Evolutionary conservation across 2,329 filamentous ascomycete genomes (phyloP), one percentile per base, ranked within the genome.

Genomic region (Fusarium falciforme): DNA sequence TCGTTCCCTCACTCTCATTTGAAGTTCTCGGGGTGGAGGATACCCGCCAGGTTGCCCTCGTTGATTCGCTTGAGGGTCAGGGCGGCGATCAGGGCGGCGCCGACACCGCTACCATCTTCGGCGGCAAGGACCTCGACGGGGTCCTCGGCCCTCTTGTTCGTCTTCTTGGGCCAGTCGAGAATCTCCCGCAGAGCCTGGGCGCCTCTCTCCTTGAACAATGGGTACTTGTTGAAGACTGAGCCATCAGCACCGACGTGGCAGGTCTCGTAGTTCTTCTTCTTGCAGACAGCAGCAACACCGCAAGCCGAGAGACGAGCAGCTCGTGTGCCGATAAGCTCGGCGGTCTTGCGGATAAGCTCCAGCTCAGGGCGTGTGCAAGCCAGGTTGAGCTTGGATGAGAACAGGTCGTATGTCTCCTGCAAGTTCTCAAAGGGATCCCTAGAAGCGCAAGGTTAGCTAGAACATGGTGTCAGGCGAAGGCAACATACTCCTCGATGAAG

Each of bases 141-240:
- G 79, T 98, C 95, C 82, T 95, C 92, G 79, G 94, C 93, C 83
- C 92, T 92, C 59, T 88, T 82, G 76, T 84, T 85, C 70, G 87
- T 88, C 85, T 94, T 93, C 57, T 81, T 90, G 4, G 93, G 91
- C 95, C 96, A 98, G 87, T 98, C 96, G 40, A 99, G 90, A 75
- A 99, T 98, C 87, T 99, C 96, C 64, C 94, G 92, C 62, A 99
- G 89, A 31, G 96, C 96, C 82, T 92, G 89, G 16, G 96, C 96
- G 65, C 96, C 95, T 64, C 96, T 93, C 67, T 92, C 90, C 88
- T 98, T 98, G 90, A 99, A 99, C 85, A 98, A 93, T 14, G 96
- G 96, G 85, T 99, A 99, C 84, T 98, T 98, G 89, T 98, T 98
- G 87, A 99, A 99, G 64, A 99, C 96, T 20, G 94, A 97, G 40